Conservation (phyloP, 768 basidiomycete genomes). For the Calocybe cyanea region DNA sequence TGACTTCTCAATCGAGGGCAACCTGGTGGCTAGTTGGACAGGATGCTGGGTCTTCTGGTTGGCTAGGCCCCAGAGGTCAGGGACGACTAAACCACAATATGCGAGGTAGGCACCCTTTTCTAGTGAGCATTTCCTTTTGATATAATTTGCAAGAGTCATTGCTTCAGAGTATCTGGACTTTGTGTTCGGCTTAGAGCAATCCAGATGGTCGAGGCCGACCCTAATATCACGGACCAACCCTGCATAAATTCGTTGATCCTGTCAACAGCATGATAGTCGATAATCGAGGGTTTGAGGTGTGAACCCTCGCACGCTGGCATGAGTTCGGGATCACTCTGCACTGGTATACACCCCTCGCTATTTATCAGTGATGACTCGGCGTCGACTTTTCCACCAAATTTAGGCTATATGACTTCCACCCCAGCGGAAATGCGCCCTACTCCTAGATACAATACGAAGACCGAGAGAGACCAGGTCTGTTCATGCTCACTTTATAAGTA, state of each 20-base stretch:
- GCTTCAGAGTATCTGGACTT: background rate
- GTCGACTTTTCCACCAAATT: background rate
- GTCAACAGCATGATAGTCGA: slow-evolving; percentile 50
- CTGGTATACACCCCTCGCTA: slow-evolving; percentile 29
- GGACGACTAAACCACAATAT: slow-evolving; percentile 45
- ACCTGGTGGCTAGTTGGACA: too few relatives aligned
- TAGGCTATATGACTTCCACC: slow-evolving; percentile 49
- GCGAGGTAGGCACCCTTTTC: slow-evolving; percentile 34
- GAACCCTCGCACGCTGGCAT: slow-evolving; percentile 49
- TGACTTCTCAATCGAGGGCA: too few relatives aligned
- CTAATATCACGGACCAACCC: slow-evolving; percentile 34
- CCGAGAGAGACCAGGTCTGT: slow-evolving; percentile 33
- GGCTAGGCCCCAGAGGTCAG: slow-evolving; percentile 49
- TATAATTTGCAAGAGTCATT: too few relatives aligned
- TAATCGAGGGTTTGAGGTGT: slow-evolving; percentile 44
- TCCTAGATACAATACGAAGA: slow-evolving; percentile 49
- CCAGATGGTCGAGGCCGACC: slow-evolving; percentile 45
- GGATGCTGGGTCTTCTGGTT: slow-evolving; percentile 46
- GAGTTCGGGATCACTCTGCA: slow-evolving; percentile 50
- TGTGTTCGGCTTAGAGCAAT: slow-evolving; percentile 38
- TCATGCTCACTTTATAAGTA: background rate
- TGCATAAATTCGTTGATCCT: slow-evolving; percentile 47
- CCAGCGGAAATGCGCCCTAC: slow-evolving; percentile 38
- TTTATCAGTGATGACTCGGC: too few relatives aligned
- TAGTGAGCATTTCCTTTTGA: slow-evolving; percentile 15